Evolutionary conservation across 345 rosid genomes (phyloP), one percentile per base, ranked within the genome.

Genomic region (Camelina hispida): DNA sequence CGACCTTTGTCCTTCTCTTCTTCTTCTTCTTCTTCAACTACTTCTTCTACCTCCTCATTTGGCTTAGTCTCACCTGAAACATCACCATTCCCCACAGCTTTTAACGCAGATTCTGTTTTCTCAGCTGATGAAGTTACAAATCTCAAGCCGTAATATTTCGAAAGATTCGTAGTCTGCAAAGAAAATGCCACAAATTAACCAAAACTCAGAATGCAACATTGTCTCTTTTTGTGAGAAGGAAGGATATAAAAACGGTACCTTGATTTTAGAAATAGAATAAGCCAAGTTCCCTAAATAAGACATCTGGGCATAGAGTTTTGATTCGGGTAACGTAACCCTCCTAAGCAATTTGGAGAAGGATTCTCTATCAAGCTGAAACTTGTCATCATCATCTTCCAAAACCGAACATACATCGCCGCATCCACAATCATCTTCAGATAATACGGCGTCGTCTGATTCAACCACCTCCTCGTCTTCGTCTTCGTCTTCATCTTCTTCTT

Each of bases 71-170:
- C 93, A 55, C 62, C 13, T 28, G 87, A 72, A 51, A 59, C 58
- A 44, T 70, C 30, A 32, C 1, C 35, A 53, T 82, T 78, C 61
- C 30, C 30, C 30, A 70, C 93, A 58, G 77, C 61, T 81, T 85
- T 83, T 50, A 37, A 65, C 0, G 87, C 85, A 20, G 80, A 59
- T 52, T 84, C 87, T 77, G 85, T 87, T 81, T 85, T 88, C 76
- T 87, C 92, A 16, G 87, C 50, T 0, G 99, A 94, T 51, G 97
- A 94, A 74, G 93, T 92, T 42, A 94, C 86, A 55, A 86, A 81
- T 4, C 70, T 81, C 12, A 94, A 79, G 5, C 96, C 93, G 1
- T 85, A 85, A 75, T 75, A 71, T 74, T 85, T 85, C 32, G 87
- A 78, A 40, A 90, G 86, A 81, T 81, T 87, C 60, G 69, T 86